A percentile compares a stretch with the other conserved stretches of the same genome.
These are phyloP conservation scores for Lentinula detonsa DNA, from an alignment of 768 basidiomycete genomes.

Conservation along the genomic window DNA sequence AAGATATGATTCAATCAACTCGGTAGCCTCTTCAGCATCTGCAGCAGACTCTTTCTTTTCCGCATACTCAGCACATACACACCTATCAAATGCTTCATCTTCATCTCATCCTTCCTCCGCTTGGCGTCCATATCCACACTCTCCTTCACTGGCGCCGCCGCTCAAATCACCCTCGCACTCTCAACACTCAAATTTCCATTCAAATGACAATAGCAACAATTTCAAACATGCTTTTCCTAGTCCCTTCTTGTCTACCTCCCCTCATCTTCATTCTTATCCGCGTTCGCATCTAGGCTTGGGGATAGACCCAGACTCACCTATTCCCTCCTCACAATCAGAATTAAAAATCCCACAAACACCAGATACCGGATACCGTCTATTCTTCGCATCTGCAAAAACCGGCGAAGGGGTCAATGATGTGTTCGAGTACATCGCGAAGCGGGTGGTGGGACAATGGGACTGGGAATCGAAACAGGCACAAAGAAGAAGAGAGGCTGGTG, in stretches of 20 bases:
- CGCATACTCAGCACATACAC: background rate
- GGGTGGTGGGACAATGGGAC: slow-evolving; percentile 61
- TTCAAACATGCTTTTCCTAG: background rate
- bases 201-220: background rate
- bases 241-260: background rate
- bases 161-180: slow-evolving; percentile 5
- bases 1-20: background rate
- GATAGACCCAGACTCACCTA: background rate
- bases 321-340: slow-evolving; percentile 7
- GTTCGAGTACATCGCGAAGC: slow-evolving; percentile 68
- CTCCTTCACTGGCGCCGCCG: slow-evolving; percentile 6
- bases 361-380: slow-evolving; percentile 56
- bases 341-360: slow-evolving; percentile 16
- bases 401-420: slow-evolving; percentile 66
- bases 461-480: slow-evolving; percentile 56
- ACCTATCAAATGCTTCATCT: background rate
- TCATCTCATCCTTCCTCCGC: background rate
- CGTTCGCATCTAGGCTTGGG: slow-evolving; percentile 10
- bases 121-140: background rate
- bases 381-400: slow-evolving; percentile 76
- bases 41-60: slow-evolving; percentile 2
- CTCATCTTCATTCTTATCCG: background rate
- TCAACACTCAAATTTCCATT: background rate
- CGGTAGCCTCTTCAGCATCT: background rate
- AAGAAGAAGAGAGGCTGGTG: slow-evolving; percentile 32